phyloP scores from a whole-genome alignment of 1,284 basidiomycete species.

The Cutaneotrichosporon cavernicola region DNA sequence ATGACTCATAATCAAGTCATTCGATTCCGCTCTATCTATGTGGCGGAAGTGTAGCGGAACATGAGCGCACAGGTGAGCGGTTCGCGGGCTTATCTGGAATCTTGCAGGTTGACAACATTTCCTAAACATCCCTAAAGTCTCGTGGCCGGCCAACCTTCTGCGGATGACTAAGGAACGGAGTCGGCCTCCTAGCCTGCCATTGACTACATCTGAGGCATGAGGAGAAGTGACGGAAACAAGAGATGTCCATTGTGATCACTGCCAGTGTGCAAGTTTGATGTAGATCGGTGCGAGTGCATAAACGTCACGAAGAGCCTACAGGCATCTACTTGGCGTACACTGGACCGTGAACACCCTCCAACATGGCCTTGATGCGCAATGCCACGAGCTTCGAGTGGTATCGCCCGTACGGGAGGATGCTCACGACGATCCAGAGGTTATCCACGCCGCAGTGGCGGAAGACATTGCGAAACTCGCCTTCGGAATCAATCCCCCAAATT shows the following conservation, averaged over 20 bases:
- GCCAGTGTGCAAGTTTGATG: background rate
- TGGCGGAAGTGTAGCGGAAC: background rate
- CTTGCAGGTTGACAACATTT: background rate
- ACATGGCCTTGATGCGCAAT: conserved; percentile 32
- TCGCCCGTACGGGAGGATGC: conserved; percentile 41
- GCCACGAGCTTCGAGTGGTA: conserved; percentile 38
- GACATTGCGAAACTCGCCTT: conserved; percentile 60
- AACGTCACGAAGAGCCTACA: background rate
- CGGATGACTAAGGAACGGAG: no score
- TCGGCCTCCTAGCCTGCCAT: no score
- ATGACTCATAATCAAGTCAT: no score
- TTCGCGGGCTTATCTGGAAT: background rate
- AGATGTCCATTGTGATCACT: no score
- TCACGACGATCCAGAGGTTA: conserved; percentile 62
- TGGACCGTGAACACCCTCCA: conserved; percentile 28
- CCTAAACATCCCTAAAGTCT: no score
- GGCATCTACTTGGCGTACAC: background rate
- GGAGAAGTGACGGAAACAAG: no score
- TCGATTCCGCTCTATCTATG: no score
- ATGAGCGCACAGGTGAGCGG: background rate
- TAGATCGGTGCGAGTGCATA: background rate
- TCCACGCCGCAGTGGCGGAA: conserved; percentile 59
- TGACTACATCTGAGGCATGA: no score
- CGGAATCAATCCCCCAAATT: conserved; percentile 62
- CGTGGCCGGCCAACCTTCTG: no score